Base-by-base conservation (phyloP, 2,329 filamentous ascomycete species). In the Dactylellina cionopaga region DNA sequence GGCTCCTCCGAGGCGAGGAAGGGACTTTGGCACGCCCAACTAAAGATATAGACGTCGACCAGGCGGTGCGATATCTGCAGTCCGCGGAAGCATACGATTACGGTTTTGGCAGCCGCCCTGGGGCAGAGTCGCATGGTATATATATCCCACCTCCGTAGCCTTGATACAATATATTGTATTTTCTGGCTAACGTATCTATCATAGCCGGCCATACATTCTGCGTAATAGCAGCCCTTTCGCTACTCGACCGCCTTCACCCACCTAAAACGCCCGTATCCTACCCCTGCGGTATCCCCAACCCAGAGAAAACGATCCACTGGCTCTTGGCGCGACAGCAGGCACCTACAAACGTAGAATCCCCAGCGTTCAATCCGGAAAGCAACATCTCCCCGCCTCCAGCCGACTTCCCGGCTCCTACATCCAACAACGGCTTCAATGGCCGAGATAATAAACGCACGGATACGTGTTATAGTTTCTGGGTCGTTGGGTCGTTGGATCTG, bases 391-490 rank as follows among this genome's bases (percentile, higher is more conserved):
- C 66, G 0, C 58, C 58, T 7, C 51, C 66, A 9, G 11, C 51
- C 4, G 11, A 33, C 3, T 71, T 71, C 52, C 66, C 66, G 4
- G 22, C 66, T 0, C 46, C 51, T 0, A 27, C 33, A n/a, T n/a
- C 19, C 3, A 33, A 52, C 33, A 71, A 71, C 1, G 95, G 93
- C 7, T 92, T 96, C 81, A 96, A 96, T 77, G 95, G 95, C 24
- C 88, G 95, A 52, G 88, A 87, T 79, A 97, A 96, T 82, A 99
- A 99, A 80, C 85, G 89, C 49, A 90, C 91, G 7, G 95, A 99
- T 81, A 98, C 95, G 0, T 99, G 95, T 81, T 99, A 99, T 80
- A 90, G 88, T 19, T 99, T 94, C 84, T 99, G 95, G 95, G 92
- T 91, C 0, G 85, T 85, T 2, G 92, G 27, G 54, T 59, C 41